phyloP scores from a whole-genome alignment of 1,284 basidiomycete genomes.

The Somion occarium region DNA sequence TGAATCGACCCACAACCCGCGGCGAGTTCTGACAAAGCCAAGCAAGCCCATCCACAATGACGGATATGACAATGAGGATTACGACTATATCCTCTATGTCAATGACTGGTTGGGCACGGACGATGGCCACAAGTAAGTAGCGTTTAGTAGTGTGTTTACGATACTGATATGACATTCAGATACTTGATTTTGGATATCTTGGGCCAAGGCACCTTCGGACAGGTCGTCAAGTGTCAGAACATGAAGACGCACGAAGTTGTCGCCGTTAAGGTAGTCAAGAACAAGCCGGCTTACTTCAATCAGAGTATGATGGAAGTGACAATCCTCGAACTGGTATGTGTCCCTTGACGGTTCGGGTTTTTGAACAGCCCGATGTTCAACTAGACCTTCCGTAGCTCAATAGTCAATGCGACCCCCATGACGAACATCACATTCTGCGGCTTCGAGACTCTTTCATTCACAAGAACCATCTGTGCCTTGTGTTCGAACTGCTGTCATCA shows the following conservation, averaged over 20 bases:
- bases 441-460: conserved; percentile 97
- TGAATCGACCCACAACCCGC: conserved; percentile 88
- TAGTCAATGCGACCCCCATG: conserved; percentile 86
- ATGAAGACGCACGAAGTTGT: conserved; percentile 99
- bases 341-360: not conserved
- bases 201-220: conserved; percentile 97
- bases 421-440: conserved; percentile 95
- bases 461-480: conserved; percentile 93
- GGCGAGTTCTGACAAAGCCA: conserved; percentile 92
- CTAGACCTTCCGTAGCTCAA: conserved; percentile 64
- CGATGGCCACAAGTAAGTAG: conserved; percentile 82
- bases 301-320: conserved; percentile 99
- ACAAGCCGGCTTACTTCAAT: conserved; percentile 99
- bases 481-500: conserved; percentile 95
- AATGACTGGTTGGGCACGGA: conserved; percentile 93
- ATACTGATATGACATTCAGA: conserved; percentile 36
- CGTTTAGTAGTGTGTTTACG: conserved; percentile 1
- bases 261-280: conserved; percentile 99
- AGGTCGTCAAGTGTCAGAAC: conserved; percentile 99
- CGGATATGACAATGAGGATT: conserved; percentile 95
- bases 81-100: conserved; percentile 96
- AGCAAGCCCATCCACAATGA: conserved; percentile 93
- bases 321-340: conserved; percentile 86
- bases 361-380: not conserved
- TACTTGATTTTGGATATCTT: conserved; percentile 98